Evolutionary conservation across 768 basidiomycete species (phyloP).

Genomic region (Pulveroboletus ravenelii): DNA sequence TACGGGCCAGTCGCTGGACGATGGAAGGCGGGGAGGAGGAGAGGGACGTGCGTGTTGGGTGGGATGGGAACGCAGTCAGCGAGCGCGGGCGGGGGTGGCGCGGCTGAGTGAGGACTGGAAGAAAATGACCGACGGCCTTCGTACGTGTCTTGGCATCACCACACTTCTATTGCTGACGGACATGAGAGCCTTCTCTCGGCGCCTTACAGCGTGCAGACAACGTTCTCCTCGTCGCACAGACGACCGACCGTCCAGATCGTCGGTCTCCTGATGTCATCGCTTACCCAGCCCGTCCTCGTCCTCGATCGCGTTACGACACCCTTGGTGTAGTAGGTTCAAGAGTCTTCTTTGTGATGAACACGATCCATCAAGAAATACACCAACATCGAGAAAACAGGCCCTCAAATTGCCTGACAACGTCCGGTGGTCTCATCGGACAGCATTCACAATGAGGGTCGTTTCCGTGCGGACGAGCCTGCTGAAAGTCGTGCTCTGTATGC

Average conservation of each 20-base stretch:
- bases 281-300: background rate
- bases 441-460: no score
- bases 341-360: no score
- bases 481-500: no score
- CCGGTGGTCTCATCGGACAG: no score
- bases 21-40: background rate
- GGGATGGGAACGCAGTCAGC: background rate
- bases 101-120: background rate
- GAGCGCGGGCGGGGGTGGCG: background rate
- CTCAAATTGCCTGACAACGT: background rate
- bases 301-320: background rate
- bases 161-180: no score
- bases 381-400: no score
- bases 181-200: background rate
- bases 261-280: background rate
- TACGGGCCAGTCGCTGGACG: background rate
- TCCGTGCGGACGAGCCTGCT: no score
- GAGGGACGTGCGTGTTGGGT: background rate
- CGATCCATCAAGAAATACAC: no score
- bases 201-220: background rate
- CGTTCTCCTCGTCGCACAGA: background rate
- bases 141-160: no score
- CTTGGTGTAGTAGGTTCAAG: no score
- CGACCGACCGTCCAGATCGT: background rate
- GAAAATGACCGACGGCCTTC: no score